A percentile compares a stretch with the other conserved stretches of the same genome.
phyloP scores from a whole-genome alignment of 768 basidiomycete genomes.

The Pholiota conissans region DNA sequence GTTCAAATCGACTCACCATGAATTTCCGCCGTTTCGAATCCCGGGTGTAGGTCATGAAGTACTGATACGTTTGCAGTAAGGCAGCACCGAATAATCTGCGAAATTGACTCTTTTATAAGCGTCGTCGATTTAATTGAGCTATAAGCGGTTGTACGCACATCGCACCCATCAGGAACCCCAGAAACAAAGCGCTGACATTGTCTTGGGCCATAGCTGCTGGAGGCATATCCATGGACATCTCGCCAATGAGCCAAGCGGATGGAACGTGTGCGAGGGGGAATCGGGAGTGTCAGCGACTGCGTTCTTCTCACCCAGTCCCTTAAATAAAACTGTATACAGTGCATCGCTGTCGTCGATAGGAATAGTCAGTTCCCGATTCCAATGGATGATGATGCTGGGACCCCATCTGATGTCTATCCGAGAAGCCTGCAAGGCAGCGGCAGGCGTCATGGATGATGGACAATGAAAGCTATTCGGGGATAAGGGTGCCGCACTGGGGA shows the following conservation, averaged over 20 bases:
- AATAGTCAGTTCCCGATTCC: neutral
- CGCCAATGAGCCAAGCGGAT: neutral
- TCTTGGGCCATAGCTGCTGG: neutral
- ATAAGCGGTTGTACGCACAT: neutral
- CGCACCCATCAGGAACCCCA: neutral
- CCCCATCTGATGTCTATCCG: neutral
- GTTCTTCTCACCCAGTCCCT: neutral
- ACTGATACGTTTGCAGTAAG: conserved; percentile 6
- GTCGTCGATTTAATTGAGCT: too few relatives aligned
- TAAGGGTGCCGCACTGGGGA: too few relatives aligned
- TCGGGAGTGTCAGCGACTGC: neutral
- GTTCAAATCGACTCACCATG: neutral
- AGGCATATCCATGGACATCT: neutral
- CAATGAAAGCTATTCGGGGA: too few relatives aligned
- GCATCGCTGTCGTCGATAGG: neutral
- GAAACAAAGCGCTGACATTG: neutral
- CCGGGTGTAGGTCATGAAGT: conserved; percentile 8
- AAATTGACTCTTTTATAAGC: neutral
- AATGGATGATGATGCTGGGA: neutral
- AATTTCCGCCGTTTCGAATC: conserved; percentile 1
- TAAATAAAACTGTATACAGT: neutral
- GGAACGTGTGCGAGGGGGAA: neutral
- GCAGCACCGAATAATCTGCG: conserved; percentile 3
- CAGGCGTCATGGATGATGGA: neutral
- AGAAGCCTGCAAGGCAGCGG: neutral